Evolutionary conservation across 345 rosid genomes (phyloP), one percentile per base, ranked within the genome.

Genomic region (Alliaria petiolata): DNA sequence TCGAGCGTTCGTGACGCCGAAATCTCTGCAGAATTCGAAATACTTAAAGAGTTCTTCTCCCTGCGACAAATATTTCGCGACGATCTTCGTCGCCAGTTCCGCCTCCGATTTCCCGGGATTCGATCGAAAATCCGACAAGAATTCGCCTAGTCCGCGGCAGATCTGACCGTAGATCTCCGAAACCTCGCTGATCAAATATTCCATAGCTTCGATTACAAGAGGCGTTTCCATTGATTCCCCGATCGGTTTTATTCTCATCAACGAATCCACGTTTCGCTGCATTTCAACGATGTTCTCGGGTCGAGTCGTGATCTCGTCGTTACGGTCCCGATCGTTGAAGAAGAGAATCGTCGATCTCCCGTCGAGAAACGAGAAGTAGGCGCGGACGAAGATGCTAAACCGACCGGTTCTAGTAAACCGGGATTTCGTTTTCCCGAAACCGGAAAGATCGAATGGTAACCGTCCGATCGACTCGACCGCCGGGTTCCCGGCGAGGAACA

Each of bases 181-280:
- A 14, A 87, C 75, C 76, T 92, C 96, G 2, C 72, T 76, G 55
- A 84, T 54, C 10, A 89, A 63, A 62, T 82, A 81, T 53, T 84
- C 89, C 95, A 92, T 83, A 38, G 92, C 90, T 69, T 89, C 90
- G 1, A 75, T 77, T 20, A 89, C 79, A 11, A 92, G 77, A 19
- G 42, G 51, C 8, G 65, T 74, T 64, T 28, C 76, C 90, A 84
- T 86, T 30, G 77, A 80, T 2, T 67, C 55, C 0, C 75, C 77
- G 10, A 33, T 50, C 0, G 96, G 96, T 66, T 76, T 86, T 42
- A 92, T 71, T 42, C 82, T 83, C 16, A 89, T 84, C 79, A 92
- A 69, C 44, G 72, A 14, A 56, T 84, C 88, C 5, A 92, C 83
- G 56, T 83, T 56, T 22, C 61, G 31, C 31, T 88, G 91, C 81